Conservation (phyloP, 768 basidiomycete species). For the Trametes sanguinea region DNA sequence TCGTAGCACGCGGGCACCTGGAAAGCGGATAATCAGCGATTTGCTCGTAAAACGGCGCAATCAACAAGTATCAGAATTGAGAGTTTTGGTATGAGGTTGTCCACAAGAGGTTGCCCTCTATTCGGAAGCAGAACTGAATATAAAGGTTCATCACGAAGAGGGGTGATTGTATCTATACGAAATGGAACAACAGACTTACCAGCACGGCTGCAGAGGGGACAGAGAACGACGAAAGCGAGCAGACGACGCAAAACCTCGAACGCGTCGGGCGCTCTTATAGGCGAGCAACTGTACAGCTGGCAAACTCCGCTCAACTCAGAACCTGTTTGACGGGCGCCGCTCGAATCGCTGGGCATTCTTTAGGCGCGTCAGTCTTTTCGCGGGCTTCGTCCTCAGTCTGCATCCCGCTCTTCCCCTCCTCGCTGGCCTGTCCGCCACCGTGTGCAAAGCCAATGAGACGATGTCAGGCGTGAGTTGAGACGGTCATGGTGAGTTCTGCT, state of each 20-base stretch:
- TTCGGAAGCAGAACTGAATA: constrained; percentile 87
- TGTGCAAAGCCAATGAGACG: neutral
- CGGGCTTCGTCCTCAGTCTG: neutral
- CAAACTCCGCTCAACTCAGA: constrained; percentile 36
- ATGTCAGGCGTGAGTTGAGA: neutral
- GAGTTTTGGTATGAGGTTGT: constrained; percentile 60
- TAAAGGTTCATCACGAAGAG: constrained; percentile 46
- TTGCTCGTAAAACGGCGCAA: neutral
- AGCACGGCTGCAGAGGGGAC: neutral
- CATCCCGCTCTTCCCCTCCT: neutral
- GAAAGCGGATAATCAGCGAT: neutral
- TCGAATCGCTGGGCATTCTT: neutral
- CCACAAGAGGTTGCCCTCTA: constrained; percentile 71
- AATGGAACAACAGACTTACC: neutral
- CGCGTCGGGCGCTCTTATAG: constrained; percentile 17
- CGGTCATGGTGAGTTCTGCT: constrained; percentile 36
- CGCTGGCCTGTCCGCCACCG: neutral
- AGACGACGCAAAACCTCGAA: constrained; percentile 7
- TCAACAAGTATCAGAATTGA: constrained; percentile 48
- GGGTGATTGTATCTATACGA: neutral
- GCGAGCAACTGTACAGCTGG: constrained; percentile 45
- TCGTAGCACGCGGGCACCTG: neutral
- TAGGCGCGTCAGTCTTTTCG: neutral
- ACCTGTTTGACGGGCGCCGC: neutral
- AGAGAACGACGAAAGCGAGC: neutral